These are phyloP conservation scores for Amniculicola lignicola DNA, from an alignment of 495 filamentous ascomycete genomes.

Conservation along the genomic window DNA sequence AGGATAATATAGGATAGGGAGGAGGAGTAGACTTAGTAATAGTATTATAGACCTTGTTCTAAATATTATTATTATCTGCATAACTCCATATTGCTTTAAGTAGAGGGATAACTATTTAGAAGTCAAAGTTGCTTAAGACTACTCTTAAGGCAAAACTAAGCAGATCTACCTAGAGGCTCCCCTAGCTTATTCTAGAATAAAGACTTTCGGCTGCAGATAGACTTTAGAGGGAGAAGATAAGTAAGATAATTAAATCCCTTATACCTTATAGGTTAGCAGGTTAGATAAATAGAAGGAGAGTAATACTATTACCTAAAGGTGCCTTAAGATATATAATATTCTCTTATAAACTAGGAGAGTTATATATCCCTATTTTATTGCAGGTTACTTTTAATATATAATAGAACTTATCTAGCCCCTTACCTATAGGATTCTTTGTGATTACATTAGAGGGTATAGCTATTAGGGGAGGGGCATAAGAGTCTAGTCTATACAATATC, in stretches of 20 bases:
- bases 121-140: conserved; percentile 39
- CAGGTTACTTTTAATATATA: not conserved
- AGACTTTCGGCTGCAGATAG: not conserved
- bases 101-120: conserved; percentile 40
- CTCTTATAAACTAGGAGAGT: not conserved
- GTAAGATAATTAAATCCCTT: not conserved
- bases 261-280: not conserved
- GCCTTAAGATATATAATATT: not conserved
- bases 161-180: conserved; percentile 4
- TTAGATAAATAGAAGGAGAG: not conserved
- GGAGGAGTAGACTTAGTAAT: conserved; percentile 4
- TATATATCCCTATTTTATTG: not conserved
- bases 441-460: conserved; percentile 3
- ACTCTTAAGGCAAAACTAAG: conserved; percentile 27
- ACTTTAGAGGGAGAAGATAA: conserved; percentile 1
- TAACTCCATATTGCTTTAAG: conserved; percentile 25
- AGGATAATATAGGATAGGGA: not conserved
- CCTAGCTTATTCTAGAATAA: not conserved
- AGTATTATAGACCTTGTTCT: conserved; percentile 9
- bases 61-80: conserved; percentile 10
- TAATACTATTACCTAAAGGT: not conserved
- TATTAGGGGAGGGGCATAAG: conserved; percentile 2
- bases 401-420: conserved; percentile 5
- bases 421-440: conserved; percentile 4
- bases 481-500: too few relatives aligned